Base-by-base conservation (phyloP, 352 stramenopile genomes). In the Phytophthora podocarpi region DNA sequence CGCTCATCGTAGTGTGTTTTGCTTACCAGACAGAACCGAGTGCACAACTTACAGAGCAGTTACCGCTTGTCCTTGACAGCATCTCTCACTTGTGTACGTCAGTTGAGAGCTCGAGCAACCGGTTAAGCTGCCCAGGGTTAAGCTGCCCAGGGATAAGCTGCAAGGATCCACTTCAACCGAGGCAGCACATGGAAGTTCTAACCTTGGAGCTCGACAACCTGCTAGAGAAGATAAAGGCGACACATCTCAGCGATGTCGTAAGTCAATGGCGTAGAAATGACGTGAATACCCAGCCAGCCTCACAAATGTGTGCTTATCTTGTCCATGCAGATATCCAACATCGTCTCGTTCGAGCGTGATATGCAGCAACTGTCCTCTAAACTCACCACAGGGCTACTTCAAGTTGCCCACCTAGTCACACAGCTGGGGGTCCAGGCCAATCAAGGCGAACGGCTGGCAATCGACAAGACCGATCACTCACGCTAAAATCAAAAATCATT, bases 101-200 rank as follows among this genome's bases (percentile, higher is more conserved):
- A 1, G 45, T 87, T 2, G 55, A 81, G 20, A 39, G 67, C 5
- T 76, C 74, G 0, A 31, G 87, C 5, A 61, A 79, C 16, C 67
- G 67, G 0, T 75, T 83, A 37, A 72, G 67, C 2, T 85, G 68
- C 11, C 64, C 57, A 12, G 67, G 69, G 0, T n/a, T n/a, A n/a
- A n/a, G n/a, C n/a, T n/a, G n/a, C n/a, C n/a, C n/a, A n/a, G n/a
- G n/a, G n/a, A 31, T 79, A 0, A 53, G 31, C 0, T 81, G 57
- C 23, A 52, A n/a, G 5, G 12, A 40, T 48, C 53, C 67, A 8
- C 48, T 56, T 10, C 57, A 81, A 26, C 49, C 87, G 6, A 74
- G 71, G 31, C 63, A 56, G 1, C 64, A 74, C 1, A 46, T 87
- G 27, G 61, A 80, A 8, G 20, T 37, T 11, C 49, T 88, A 2